Percentiles rank a stretch among this genome's conserved stretches.
phyloP scores from a whole-genome alignment of 2,329 filamentous ascomycete species.

The Malbranchea zuffiana region DNA sequence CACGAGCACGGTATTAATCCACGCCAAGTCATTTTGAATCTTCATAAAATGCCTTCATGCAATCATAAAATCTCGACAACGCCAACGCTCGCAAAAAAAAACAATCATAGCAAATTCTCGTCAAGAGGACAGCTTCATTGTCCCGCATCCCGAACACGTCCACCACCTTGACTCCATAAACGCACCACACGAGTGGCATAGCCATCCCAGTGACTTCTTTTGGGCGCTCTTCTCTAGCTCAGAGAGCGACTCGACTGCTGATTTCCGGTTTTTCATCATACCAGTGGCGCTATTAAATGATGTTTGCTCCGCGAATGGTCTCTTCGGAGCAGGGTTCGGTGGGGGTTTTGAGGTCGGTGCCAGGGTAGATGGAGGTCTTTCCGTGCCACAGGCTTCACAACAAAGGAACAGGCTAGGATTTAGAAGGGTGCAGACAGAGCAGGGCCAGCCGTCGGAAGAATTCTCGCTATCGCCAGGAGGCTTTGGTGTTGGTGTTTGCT shows the following conservation, averaged over 20 bases:
- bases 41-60: neutral
- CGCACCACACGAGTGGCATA: slow-evolving; percentile 46
- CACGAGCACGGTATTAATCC: too few relatives aligned
- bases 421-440: slow-evolving; percentile 50
- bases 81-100: neutral
- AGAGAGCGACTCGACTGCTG: slow-evolving; percentile 30
- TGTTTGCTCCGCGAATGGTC: slow-evolving; percentile 5
- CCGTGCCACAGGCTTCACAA: slow-evolving; percentile 50
- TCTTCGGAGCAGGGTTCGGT: slow-evolving; percentile 1
- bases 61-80: neutral
- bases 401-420: slow-evolving; percentile 49
- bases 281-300: neutral
- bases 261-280: slow-evolving; percentile 16
- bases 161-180: slow-evolving; percentile 57
- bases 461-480: slow-evolving; percentile 21
- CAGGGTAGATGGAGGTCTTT: slow-evolving; percentile 38
- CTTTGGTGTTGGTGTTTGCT: slow-evolving; percentile 13
- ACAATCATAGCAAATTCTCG: neutral
- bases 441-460: slow-evolving; percentile 44
- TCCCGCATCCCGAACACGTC: slow-evolving; percentile 51
- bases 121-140: slow-evolving; percentile 39
- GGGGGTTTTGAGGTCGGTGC: neutral
- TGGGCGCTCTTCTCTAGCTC: slow-evolving; percentile 33
- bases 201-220: slow-evolving; percentile 46
- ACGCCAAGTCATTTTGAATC: too few relatives aligned